Percentiles rank a stretch among this genome's conserved stretches.
Conservation (phyloP, 345 rosid genomes). For the Melaleuca quinquenervia region DNA sequence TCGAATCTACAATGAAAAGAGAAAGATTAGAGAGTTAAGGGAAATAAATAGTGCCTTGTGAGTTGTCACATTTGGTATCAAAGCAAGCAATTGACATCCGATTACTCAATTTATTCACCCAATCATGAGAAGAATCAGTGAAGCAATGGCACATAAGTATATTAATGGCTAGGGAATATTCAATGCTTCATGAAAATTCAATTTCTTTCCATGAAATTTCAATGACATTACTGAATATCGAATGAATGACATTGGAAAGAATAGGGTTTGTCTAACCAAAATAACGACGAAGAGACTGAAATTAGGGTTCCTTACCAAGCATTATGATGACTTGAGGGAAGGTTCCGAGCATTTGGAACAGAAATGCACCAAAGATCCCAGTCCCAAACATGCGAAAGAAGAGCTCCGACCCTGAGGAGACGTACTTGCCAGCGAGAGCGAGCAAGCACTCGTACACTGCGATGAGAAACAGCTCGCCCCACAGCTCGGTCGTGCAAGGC, state of each 20-base stretch:
- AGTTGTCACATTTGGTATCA: background rate
- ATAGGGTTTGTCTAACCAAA: background rate
- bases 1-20: background rate
- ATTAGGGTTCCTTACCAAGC: background rate
- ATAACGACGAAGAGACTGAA: background rate
- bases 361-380: conserved; percentile 33
- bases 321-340: conserved; percentile 26
- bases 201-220: background rate
- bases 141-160: background rate
- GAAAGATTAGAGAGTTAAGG: background rate
- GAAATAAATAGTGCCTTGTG: background rate
- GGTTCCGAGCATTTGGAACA: conserved; percentile 26
- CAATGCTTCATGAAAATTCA: background rate
- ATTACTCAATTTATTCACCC: background rate
- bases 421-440: conserved; percentile 10
- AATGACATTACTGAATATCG: background rate
- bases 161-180: background rate
- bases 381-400: conserved; percentile 45
- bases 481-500: conserved; percentile 33
- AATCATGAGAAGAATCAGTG: background rate
- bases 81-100: background rate
- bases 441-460: conserved; percentile 32
- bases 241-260: background rate
- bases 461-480: conserved; percentile 40
- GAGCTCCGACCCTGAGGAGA: conserved; percentile 26